Percentiles rank a stretch among this genome's conserved stretches.
These are phyloP conservation scores for Daedaleopsis nitida DNA, from an alignment of 768 basidiomycete genomes.

Conservation along the genomic window DNA sequence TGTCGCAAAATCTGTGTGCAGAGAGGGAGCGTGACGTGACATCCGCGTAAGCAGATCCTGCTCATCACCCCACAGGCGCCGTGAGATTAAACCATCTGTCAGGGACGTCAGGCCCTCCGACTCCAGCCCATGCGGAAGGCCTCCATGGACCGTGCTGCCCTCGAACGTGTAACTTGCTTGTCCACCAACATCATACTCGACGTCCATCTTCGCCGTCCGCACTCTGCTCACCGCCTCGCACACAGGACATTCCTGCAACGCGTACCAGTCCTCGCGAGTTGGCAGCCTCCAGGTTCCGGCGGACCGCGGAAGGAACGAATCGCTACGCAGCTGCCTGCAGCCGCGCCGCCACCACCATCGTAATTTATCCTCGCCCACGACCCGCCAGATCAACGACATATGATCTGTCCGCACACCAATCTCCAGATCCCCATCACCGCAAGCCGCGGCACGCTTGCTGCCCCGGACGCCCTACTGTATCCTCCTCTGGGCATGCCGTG, in stretches of 20 bases:
- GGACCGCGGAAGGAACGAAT: constrained; percentile 1
- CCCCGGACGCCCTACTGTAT: neutral
- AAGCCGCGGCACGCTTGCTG: no score
- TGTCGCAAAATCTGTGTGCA: no score
- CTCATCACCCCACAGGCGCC: neutral
- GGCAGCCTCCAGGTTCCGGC: neutral
- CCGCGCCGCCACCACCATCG: constrained; percentile 15
- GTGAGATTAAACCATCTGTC: constrained; percentile 9
- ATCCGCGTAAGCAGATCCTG: neutral
- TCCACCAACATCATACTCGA: no score
- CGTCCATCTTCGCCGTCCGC: no score
- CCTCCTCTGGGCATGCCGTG: neutral
- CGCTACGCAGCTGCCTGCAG: no score
- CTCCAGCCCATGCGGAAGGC: neutral
- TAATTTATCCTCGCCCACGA: constrained; percentile 10
- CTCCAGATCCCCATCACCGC: no score
- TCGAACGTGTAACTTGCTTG: no score
- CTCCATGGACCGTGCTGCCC: neutral
- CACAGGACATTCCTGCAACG: no score
- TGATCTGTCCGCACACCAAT: constrained; percentile 7
- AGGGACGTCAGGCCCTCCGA: neutral
- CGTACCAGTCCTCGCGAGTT: no score
- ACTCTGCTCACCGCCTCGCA: no score
- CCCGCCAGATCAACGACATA: constrained; percentile 5
- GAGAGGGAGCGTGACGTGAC: neutral